Base-by-base conservation (phyloP, 2,329 filamentous ascomycete species). In the Metarhizium humberi region DNA sequence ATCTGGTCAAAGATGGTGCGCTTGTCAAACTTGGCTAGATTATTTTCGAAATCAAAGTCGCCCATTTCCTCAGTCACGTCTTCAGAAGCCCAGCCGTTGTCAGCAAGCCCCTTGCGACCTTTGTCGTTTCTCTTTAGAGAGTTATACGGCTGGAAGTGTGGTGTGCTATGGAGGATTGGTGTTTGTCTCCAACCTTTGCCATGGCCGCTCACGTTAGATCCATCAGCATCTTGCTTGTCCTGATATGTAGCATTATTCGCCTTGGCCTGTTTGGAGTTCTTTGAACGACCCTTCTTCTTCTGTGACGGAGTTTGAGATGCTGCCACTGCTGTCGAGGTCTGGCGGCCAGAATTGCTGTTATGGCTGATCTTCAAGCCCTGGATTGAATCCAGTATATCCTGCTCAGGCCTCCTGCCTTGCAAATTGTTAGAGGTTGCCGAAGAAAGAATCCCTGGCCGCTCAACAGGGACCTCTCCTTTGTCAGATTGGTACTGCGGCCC, bases 1-100 rank as follows among this genome's bases (percentile, higher is more conserved):
- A 97, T 94, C 70, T 96, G 87, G 61, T 92, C 88, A 67, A 99
- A 99, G 8, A 97, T 84, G 1, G 85, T 86, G 55, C 87, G 84
- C 74, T 97, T 97, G 75, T 97, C 92, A 64, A 97, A 97, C 66
- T 96, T 95, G 50, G 90, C 92, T 36, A 97, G 78, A 61, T 91
- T 91, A 54, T 84, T 85, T 63, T 89, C 86, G 64, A 97, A 97
- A 69, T 97, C 92, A 63, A 97, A 97, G 58, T 97, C 94, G 11
- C 88, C 90, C 77, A 94, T 82, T 67, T 95, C 92, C 71, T 97
- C 94, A 0, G 90, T 96, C 25, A 92, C 92, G 65, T 97, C 92
- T 67, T 96, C 94, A 0, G 92, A 96, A 4, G 90, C 91, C 92
- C 92, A 97, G 3, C 90, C 92, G 67, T 90, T 95, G 47, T 90